Percentiles rank a stretch among this genome's conserved stretches.
These are phyloP conservation scores for Aspergillus fischeri DNA, from an alignment of 2,329 filamentous ascomycete species.

Conservation along the genomic window DNA sequence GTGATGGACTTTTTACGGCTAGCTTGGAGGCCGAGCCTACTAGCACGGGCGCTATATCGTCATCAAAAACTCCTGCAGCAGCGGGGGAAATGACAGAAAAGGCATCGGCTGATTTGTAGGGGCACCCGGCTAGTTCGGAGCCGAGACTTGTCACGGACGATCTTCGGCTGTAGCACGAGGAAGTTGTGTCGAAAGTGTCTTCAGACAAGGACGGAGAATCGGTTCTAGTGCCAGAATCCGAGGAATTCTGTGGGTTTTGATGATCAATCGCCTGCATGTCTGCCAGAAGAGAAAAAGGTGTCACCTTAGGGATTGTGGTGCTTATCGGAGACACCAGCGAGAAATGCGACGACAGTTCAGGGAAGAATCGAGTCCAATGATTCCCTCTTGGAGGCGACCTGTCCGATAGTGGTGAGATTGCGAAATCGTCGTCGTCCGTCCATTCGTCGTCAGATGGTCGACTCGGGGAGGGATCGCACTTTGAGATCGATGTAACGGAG, in stretches of 20 bases:
- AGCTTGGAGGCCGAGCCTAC: background rate
- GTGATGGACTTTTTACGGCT: background rate
- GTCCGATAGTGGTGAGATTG: slow-evolving; percentile 25
- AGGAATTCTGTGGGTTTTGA: background rate
- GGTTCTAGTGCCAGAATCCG: background rate
- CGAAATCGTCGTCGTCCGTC: slow-evolving; percentile 7
- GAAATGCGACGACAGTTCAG: slow-evolving; percentile 26
- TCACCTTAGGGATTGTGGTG: slow-evolving; percentile 5
- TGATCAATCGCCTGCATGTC: background rate
- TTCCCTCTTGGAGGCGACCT: slow-evolving; percentile 14
- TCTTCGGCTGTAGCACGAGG: slow-evolving; percentile 35
- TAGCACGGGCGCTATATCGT: slow-evolving; percentile 6
- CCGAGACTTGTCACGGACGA: slow-evolving; percentile 32
- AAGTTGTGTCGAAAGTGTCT: slow-evolving; percentile 25
- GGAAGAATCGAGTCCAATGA: slow-evolving; percentile 26
- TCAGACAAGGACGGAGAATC: slow-evolving; percentile 22
- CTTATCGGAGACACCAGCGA: slow-evolving; percentile 22
- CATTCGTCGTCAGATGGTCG: slow-evolving; percentile 2
- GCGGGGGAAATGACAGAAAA: slow-evolving; percentile 25
- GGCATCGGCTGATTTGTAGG: slow-evolving; percentile 16
- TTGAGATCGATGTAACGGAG: background rate
- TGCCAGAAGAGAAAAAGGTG: background rate
- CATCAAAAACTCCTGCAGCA: slow-evolving; percentile 33
- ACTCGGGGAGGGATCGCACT: background rate
- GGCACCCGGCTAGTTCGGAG: slow-evolving; percentile 19